Base-by-base conservation (phyloP, 2,329 filamentous ascomycete species). In the Neocucurbitaria cava region DNA sequence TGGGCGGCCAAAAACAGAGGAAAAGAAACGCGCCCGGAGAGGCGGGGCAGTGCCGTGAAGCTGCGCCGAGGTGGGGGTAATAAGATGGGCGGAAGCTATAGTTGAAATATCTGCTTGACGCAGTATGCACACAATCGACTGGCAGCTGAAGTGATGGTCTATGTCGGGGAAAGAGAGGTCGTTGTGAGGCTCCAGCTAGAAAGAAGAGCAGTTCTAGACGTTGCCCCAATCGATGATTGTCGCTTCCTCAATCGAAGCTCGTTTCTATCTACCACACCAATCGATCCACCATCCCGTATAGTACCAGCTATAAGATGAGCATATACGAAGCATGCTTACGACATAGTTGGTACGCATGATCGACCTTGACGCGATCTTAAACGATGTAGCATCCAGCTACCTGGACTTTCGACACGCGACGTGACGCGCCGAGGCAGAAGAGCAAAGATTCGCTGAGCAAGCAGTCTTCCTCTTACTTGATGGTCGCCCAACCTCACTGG, bases 1-100 rank as follows among this genome's bases (percentile, higher is more conserved):
- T 58, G 58, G 55, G 55, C 59, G 52, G 56, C 46, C 45, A 45
- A 53, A 46, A 50, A 36, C 44, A 50, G 49, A 56, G 46, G 44
- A 65, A 61, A 58, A 55, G 53, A 49, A 61, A 62, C 64, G 59
- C 64, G 64, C 52, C 36, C 60, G 60, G 64, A 58, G 61, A 65
- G 61, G 66, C 62, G 66, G 62, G 68, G 66, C 64, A 66, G 41
- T 46, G 54, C 56, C 58, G 53, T 63, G 56, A 63, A 54, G 48
- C 50, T 46, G 44, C 48, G 43, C 39, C 35, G 56, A 23, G 21
- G 38, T 57, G 40, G 57, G 53, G 54, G 46, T 60, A 54, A n/a
- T n/a, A n/a, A n/a, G 31, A 40, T 44, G 53, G 43, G 54, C 46
- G 55, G 55, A 49, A 48, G 33, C 41, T 13, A 31, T 20, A 28